Base-by-base conservation (phyloP, 2,329 filamentous ascomycete species). In the Fusarium papillatum region DNA sequence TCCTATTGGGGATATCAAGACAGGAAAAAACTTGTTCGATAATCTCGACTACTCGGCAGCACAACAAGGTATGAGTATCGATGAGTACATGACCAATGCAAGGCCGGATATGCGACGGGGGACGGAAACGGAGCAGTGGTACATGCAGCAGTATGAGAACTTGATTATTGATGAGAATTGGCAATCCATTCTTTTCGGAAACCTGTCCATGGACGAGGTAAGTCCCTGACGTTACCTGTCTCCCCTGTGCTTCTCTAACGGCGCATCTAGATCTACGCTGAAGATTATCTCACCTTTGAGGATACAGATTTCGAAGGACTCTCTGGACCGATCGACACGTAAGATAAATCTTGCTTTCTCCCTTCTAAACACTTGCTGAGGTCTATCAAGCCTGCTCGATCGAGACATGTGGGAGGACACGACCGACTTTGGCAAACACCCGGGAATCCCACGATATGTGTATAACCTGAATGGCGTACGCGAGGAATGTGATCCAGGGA, bases 151-250 rank as follows among this genome's bases (percentile, higher is more conserved):
- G 59, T 76, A 78, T n/a, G 73, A 81, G 19, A 68, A 77, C 17
- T 53, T 82, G 13, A 41, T 77, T 8, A 64, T 79, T 10, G 82
- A 83, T n/a, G 80, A 83, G 22, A 72, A 79, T 34, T 83, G 81
- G 82, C 82, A 83, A 60, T 69, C 50, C 7, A 63, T 79, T 2
- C 53, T 83, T 2, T 82, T 83, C 22, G 69, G 72, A n/a, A 79
- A 78, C 19, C 36, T 81, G 43, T 82, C 81, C 7, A 81, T 81
- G 66, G 79, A 83, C n/a, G 81, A 83, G 66, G 81, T 79, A 60
- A 65, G 71, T 64, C 4, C 50, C 13, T 57, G 29, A 10, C 7
- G 19, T 31, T 57, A 34, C 13, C 29, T 31, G 50, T 3, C 14
- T 34, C 7, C 10, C 41, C 31, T 63, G n/a, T 64, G 22, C 8